Evolutionary conservation across 495 filamentous ascomycete species (phyloP).

Genomic region (Umbilicaria muhlenbergii): DNA sequence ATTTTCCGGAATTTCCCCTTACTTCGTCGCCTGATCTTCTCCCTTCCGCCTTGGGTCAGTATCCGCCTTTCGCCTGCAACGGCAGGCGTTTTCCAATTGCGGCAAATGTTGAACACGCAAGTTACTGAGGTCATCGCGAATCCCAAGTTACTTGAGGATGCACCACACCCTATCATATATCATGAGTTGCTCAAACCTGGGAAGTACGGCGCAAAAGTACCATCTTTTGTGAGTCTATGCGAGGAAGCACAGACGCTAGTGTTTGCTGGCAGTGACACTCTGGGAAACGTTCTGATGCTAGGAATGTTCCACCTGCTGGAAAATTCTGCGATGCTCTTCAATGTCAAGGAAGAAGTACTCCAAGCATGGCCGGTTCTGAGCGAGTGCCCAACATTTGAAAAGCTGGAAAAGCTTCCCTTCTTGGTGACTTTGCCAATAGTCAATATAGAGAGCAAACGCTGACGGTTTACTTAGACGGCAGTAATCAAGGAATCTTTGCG

Average conservation of each 20-base stretch:
- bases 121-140: conserved; percentile 3
- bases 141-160: conserved; percentile 11
- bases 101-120: conserved; percentile 6
- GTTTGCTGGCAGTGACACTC: conserved; percentile 23
- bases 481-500: conserved; percentile 19
- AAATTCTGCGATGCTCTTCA: conserved; percentile 6
- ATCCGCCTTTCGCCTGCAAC: conserved; percentile 11
- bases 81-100: conserved; percentile 12
- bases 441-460: too few species aligned
- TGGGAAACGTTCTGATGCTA: conserved; percentile 14
- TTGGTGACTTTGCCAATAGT: too few species aligned
- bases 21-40: conserved; percentile 12
- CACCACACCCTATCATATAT: conserved; percentile 21
- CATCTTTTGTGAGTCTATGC: conserved; percentile 8
- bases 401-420: conserved; percentile 18
- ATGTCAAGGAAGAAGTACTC: conserved; percentile 17
- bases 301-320: conserved; percentile 17
- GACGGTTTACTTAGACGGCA: conserved; percentile 16
- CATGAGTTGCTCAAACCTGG: conserved; percentile 16
- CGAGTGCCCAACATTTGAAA: conserved; percentile 19
- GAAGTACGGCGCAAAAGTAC: conserved; percentile 2
- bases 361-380: not conserved
- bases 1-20: conserved; percentile 18
- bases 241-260: conserved; percentile 21
- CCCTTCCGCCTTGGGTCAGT: conserved; percentile 14